Evolutionary conservation across 805 yeast genomes (phyloP).

Genomic region (Starmerella scarabaei): DNA sequence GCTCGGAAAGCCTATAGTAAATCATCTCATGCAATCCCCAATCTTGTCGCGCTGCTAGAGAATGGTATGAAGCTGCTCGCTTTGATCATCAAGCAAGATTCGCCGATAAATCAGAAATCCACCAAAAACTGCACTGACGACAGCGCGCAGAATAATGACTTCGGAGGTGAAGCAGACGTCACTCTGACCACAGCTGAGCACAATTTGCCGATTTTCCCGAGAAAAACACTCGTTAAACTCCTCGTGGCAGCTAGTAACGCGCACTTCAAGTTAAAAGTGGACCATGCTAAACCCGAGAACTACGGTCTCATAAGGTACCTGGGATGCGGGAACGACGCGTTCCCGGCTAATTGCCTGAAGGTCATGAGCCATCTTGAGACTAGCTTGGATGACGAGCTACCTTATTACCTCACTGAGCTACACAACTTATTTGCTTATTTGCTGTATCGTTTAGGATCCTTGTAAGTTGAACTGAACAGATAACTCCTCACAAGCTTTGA

Average conservation of each 20-base stretch:
- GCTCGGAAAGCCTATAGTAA: no score
- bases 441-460: neutral
- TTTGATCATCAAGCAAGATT: neutral
- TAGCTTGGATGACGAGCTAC: neutral
- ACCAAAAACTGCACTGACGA: neutral
- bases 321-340: neutral
- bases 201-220: no score
- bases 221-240: neutral
- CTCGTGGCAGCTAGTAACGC: constrained; percentile 6
- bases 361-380: neutral
- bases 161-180: no score
- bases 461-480: neutral
- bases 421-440: constrained; percentile 3
- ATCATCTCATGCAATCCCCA: no score
- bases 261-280: constrained; percentile 8
- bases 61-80: constrained; percentile 1
- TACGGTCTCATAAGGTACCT: constrained; percentile 5
- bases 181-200: no score
- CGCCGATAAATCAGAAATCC: neutral
- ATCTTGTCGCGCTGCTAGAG: neutral
- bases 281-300: neutral
- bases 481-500: neutral
- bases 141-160: no score
- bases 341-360: constrained; percentile 1
- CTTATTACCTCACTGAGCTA: constrained; percentile 1